phyloP scores from a whole-genome alignment of 2,329 filamentous ascomycete genomes.

The Pseudogymnoascus sp. region DNA sequence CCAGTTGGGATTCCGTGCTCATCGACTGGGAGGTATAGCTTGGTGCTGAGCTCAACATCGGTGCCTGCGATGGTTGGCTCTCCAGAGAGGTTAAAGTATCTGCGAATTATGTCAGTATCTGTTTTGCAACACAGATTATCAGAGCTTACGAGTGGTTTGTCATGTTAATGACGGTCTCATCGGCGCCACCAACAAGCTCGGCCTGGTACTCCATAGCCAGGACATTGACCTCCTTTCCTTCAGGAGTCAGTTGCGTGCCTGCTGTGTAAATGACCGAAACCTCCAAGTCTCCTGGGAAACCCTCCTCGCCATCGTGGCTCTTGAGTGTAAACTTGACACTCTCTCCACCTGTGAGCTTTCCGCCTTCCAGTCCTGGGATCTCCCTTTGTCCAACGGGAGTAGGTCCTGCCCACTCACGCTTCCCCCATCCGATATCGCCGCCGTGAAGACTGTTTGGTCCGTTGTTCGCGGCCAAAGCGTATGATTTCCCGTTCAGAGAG shows the following conservation, averaged over 20 bases:
- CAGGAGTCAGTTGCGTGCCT: constrained; percentile 52
- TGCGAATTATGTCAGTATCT: constrained; percentile 20
- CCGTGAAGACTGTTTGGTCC: constrained; percentile 69
- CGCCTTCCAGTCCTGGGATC: constrained; percentile 48
- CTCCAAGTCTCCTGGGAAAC: constrained; percentile 80
- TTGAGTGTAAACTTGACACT: constrained; percentile 55
- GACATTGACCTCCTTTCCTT: constrained; percentile 56
- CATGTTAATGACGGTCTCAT: constrained; percentile 88
- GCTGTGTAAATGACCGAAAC: constrained; percentile 70
- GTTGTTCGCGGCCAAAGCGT: constrained; percentile 67
- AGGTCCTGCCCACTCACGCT: constrained; percentile 68
- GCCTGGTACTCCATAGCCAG: constrained; percentile 87
- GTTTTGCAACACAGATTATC: constrained; percentile 1
- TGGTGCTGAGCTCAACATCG: constrained; percentile 47
- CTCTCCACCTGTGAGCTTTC: constrained; percentile 54
- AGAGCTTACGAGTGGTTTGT: constrained; percentile 79
- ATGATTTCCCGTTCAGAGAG: constrained; percentile 61
- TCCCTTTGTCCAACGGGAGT: constrained; percentile 43
- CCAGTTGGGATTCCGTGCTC: constrained; percentile 64
- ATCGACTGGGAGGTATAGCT: constrained; percentile 66
- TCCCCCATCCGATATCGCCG: constrained; percentile 69
- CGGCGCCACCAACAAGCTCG: constrained; percentile 64
- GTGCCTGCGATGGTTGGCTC: constrained; percentile 53
- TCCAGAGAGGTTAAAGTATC: constrained; percentile 57
- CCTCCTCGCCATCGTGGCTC: constrained; percentile 77